Evolutionary conservation across 2,329 filamentous ascomycete genomes (phyloP), one percentile per base, ranked within the genome.

Genomic region (Sporothrix schenckii): DNA sequence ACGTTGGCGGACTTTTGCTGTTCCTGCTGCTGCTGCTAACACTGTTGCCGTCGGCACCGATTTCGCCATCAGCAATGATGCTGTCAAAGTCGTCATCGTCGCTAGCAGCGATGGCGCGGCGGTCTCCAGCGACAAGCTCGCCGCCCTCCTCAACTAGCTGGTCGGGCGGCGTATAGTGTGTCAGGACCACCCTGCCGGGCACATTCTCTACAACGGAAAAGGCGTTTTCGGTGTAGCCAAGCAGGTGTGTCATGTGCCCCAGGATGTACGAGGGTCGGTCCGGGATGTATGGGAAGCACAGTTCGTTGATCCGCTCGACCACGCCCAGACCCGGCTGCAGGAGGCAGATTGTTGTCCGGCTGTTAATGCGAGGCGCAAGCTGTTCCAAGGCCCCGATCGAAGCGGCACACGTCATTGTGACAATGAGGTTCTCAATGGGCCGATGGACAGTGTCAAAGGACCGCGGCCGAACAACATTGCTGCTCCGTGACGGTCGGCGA

Each of bases 231-330:
- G 54, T 19, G 69, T 81, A 80, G 3, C 75, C 80, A 4, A 89
- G 72, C 0, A 80, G 79, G 71, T 86, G 81, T n/a, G 79, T 81
- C 78, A 85, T 82, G 70, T 88, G 84, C 10, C 92, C 92, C 39
- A 93, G 78, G 71, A 97, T 84, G 75, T 96, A 97, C 69, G 87
- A 88, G 2, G 95, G 95, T 34, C 91, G 86, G 0, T 81, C 83
- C 0, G 80, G 78, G 0, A 86, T 83, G 72, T 94, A 86, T 0
- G 87, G 85, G 74, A 97, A 97, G 39, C 96, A 79, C 13, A 85
- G 79, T 47, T 85, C 80, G 75, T 92, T 93, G 53, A 97, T 84
- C 65, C 89, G 86, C 65, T 98, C 93, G n/a, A 93, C 83, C 1
- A 93, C 82, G 0, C 95, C 94, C 79, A 98, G 87, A 0, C 94